These are phyloP conservation scores for Tephrocybe rancida DNA, from an alignment of 768 basidiomycete species.

Conservation along the genomic window DNA sequence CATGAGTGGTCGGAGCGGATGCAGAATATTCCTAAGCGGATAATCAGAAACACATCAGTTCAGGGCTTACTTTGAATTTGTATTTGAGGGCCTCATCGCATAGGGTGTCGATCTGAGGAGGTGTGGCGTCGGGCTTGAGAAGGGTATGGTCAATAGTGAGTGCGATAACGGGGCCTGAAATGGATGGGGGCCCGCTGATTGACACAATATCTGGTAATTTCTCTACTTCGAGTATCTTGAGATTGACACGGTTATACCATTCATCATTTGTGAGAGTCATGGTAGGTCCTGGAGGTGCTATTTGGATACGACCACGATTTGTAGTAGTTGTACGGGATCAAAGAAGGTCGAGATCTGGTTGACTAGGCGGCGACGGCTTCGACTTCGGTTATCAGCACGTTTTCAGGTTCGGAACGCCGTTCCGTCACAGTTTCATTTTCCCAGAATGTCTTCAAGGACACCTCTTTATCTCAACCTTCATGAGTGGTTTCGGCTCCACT, in stretches of 20 bases:
- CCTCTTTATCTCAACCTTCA: background rate
- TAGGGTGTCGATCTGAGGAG: slow-evolving; percentile 44
- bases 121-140: slow-evolving; percentile 50
- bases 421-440: slow-evolving; percentile 10
- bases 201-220: slow-evolving; percentile 17
- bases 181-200: background rate
- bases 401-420: background rate
- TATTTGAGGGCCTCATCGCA: slow-evolving; percentile 50
- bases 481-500: slow-evolving; percentile 7
- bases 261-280: slow-evolving; percentile 32
- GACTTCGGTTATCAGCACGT: background rate
- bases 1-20: slow-evolving; percentile 5
- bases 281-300: too few species aligned
- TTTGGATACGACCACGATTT: too few species aligned
- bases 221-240: slow-evolving; percentile 31
- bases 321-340: too few species aligned
- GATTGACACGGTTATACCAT: slow-evolving; percentile 31
- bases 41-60: too few species aligned
- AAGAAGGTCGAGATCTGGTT: too few species aligned
- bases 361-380: too few species aligned
- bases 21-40: too few species aligned
- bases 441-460: background rate
- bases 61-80: slow-evolving; percentile 48
- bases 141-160: slow-evolving; percentile 50
- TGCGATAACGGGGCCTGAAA: slow-evolving; percentile 25